Evolutionary conservation across 768 basidiomycete genomes (phyloP).

Genomic region (Tephrocybe sp.): DNA sequence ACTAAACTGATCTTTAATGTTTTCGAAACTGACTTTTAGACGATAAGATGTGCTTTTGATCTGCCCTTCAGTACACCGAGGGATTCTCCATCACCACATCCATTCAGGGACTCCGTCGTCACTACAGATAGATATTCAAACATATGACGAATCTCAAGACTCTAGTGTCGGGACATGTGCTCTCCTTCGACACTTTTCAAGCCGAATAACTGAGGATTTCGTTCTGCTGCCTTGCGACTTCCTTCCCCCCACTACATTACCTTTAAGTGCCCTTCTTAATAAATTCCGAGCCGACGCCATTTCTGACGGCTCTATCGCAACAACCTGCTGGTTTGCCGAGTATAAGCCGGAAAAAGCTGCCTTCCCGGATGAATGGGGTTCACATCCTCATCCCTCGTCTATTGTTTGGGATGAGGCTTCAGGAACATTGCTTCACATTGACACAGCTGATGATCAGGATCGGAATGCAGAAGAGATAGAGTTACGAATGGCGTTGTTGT

Average conservation of each 20-base stretch:
- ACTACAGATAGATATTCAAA: slow-evolving; percentile 73
- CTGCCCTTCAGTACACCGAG: slow-evolving; percentile 75
- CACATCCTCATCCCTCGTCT: slow-evolving; percentile 37
- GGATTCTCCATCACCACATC: slow-evolving; percentile 79
- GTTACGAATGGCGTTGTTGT: slow-evolving; percentile 72
- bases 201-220: slow-evolving; percentile 80
- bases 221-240: slow-evolving; percentile 91
- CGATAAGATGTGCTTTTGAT: slow-evolving; percentile 79
- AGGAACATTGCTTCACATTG: slow-evolving; percentile 69
- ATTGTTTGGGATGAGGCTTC: slow-evolving; percentile 69
- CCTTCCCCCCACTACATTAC: slow-evolving; percentile 71
- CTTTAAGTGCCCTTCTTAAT: slow-evolving; percentile 69
- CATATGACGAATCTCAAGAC: slow-evolving; percentile 73
- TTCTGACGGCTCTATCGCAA: slow-evolving; percentile 60
- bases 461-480: slow-evolving; percentile 68
- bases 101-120: slow-evolving; percentile 68
- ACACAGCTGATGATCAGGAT: slow-evolving; percentile 67
- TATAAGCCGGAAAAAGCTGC: slow-evolving; percentile 50
- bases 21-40: slow-evolving; percentile 5
- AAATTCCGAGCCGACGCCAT: slow-evolving; percentile 76
- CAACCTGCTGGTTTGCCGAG: slow-evolving; percentile 62
- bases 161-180: slow-evolving; percentile 67
- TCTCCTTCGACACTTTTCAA: slow-evolving; percentile 73
- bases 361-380: slow-evolving; percentile 68
- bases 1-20: slow-evolving; percentile 1